Percentiles rank a stretch among this genome's conserved stretches.
Evolutionary conservation across 768 basidiomycete genomes (phyloP).

Genomic region (Rhizopogon vinicolor): DNA sequence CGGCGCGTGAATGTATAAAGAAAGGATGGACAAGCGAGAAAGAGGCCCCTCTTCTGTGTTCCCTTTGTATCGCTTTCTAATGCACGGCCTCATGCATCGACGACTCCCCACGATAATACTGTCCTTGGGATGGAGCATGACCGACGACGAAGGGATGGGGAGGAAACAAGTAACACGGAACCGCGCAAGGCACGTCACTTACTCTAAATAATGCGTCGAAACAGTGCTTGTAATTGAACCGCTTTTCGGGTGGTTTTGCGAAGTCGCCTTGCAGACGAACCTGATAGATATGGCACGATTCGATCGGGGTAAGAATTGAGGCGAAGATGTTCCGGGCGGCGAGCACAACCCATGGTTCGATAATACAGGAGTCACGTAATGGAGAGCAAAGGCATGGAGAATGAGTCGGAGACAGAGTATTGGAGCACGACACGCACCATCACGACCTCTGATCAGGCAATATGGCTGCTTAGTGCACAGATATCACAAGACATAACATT

Average conservation of each 20-base stretch:
- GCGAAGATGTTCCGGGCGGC: neutral
- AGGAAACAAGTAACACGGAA: neutral
- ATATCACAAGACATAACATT: neutral
- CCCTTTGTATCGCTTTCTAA: neutral
- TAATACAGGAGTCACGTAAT: slow-evolving; percentile 5
- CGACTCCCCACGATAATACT: neutral
- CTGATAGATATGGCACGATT: slow-evolving; percentile 18
- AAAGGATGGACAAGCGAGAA: neutral
- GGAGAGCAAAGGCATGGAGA: slow-evolving; percentile 8
- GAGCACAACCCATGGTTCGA: neutral
- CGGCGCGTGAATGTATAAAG: neutral
- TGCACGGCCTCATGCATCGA: neutral
- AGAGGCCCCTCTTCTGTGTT: neutral
- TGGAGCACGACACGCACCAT: slow-evolving; percentile 40
- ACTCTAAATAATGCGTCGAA: slow-evolving; percentile 86
- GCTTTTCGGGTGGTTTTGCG: slow-evolving; percentile 82
- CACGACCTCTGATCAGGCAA: slow-evolving; percentile 52
- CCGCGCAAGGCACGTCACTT: slow-evolving; percentile 25
- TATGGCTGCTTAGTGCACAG: neutral
- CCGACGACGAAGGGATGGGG: neutral
- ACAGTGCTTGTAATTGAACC: slow-evolving; percentile 87
- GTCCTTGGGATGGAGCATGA: neutral
- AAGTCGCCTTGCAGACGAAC: slow-evolving; percentile 88
- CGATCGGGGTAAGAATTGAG: neutral
- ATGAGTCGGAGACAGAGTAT: slow-evolving; percentile 2